phyloP scores from a whole-genome alignment of 495 filamentous ascomycete species.

The Pseudotulostoma volvatum region DNA sequence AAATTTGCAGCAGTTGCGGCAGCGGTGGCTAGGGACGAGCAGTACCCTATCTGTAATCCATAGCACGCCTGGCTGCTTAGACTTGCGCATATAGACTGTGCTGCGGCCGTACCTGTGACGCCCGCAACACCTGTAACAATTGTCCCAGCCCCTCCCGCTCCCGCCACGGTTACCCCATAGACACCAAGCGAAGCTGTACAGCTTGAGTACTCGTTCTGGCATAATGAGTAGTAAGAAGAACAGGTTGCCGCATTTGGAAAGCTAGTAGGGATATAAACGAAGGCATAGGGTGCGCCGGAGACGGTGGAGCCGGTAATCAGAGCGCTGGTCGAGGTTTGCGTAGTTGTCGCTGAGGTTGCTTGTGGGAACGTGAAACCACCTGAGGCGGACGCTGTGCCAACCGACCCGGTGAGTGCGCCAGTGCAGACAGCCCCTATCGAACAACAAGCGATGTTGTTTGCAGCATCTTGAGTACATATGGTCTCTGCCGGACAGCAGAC shows the following conservation, averaged over 20 bases:
- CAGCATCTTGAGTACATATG: slow-evolving; percentile 40
- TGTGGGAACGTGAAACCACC: slow-evolving; percentile 24
- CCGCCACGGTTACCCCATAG: slow-evolving; percentile 29
- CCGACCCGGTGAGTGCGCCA: slow-evolving; percentile 31
- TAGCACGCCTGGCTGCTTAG: slow-evolving; percentile 44
- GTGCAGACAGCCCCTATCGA: slow-evolving; percentile 44
- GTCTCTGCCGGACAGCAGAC: slow-evolving; percentile 40
- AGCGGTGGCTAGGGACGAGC: slow-evolving; percentile 24
- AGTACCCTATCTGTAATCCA: slow-evolving; percentile 38
- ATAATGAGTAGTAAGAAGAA: slow-evolving; percentile 48
- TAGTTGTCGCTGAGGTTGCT: slow-evolving; percentile 16
- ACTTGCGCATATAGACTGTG: slow-evolving; percentile 49
- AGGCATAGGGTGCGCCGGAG: slow-evolving; percentile 37
- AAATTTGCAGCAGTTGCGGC: slow-evolving; percentile 14
- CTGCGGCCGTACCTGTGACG: slow-evolving; percentile 27
- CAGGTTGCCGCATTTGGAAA: slow-evolving; percentile 48
- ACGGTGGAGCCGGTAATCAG: slow-evolving; percentile 29
- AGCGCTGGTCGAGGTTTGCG: slow-evolving; percentile 12
- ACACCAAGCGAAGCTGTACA: slow-evolving; percentile 43
- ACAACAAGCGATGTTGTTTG: slow-evolving; percentile 50
- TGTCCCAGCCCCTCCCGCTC: slow-evolving; percentile 35
- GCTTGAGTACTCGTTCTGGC: slow-evolving; percentile 43
- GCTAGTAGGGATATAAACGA: slow-evolving; percentile 48
- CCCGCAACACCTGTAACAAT: slow-evolving; percentile 43
- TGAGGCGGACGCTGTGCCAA: slow-evolving; percentile 7